A percentile compares a stretch with the other conserved stretches of the same genome.
Conservation (phyloP, 345 rosid genomes). For the Dimocarpus longan region DNA sequence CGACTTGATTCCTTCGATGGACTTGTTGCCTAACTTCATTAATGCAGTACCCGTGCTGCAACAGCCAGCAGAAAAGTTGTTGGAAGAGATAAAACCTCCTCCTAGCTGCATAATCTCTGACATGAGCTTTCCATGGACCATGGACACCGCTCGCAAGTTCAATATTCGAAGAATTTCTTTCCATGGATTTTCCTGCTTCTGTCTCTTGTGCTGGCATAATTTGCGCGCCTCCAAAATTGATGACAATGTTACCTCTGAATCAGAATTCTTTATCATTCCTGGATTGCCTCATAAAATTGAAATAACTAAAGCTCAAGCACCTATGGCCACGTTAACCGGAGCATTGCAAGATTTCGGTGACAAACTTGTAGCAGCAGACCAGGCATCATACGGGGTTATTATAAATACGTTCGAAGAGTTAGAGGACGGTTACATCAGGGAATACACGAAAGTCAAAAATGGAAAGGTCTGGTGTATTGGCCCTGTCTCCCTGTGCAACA, state of each 20-base stretch:
- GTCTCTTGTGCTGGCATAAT: constrained; percentile 28
- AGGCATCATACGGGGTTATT: constrained; percentile 33
- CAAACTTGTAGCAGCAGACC: constrained; percentile 24
- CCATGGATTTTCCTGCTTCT: constrained; percentile 45
- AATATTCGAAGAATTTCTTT: constrained; percentile 49
- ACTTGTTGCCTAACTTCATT: constrained; percentile 24
- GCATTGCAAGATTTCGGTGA: neutral
- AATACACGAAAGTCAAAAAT: neutral
- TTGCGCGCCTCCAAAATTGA: constrained; percentile 21
- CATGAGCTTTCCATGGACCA: constrained; percentile 36
- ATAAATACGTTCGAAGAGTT: constrained; percentile 29
- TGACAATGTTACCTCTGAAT: constrained; percentile 6
- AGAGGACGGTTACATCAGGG: neutral
- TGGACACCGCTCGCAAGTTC: constrained; percentile 37
- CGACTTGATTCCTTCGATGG: constrained; percentile 33
- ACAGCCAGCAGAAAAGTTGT: constrained; percentile 27
- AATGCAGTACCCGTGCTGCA: constrained; percentile 30
- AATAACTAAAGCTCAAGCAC: constrained; percentile 29
- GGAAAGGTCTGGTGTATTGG: constrained; percentile 18
- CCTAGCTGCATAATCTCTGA: constrained; percentile 55
- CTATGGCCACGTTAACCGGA: neutral
- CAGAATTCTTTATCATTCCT: neutral
- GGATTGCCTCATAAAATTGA: neutral
- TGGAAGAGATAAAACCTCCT: constrained; percentile 31
- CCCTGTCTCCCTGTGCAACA: constrained; percentile 9